Conservation (phyloP, 495 filamentous ascomycete species). For the Cetradonia linearis region DNA sequence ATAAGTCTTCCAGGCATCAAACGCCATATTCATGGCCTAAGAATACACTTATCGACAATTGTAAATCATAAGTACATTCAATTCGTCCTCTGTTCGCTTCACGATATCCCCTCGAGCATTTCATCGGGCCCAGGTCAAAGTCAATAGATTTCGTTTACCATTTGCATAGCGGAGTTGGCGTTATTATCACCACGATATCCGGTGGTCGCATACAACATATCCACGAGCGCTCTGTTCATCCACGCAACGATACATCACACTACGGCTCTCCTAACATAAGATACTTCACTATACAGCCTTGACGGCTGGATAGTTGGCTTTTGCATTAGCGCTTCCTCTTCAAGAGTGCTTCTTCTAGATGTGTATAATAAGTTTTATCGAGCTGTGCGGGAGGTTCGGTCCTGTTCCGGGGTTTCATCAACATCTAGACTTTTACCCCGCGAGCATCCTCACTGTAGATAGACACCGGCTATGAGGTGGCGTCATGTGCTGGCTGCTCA, state of each 20-base stretch:
- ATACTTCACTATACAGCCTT: slow-evolving; percentile 9
- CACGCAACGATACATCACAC: slow-evolving; percentile 15
- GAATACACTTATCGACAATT: slow-evolving; percentile 41
- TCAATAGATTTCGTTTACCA: slow-evolving; percentile 11
- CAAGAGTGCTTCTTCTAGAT: slow-evolving; percentile 6
- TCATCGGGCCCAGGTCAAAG: neutral
- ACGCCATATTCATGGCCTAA: slow-evolving; percentile 39
- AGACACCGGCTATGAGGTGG: slow-evolving; percentile 17
- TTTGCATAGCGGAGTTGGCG: slow-evolving; percentile 19
- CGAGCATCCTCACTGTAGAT: slow-evolving; percentile 12
- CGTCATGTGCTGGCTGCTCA: slow-evolving; percentile 7
- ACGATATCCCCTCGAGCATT: slow-evolving; percentile 8
- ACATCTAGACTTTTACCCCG: neutral
- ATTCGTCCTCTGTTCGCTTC: neutral
- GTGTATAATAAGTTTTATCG: slow-evolving; percentile 1
- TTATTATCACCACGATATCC: slow-evolving; percentile 4
- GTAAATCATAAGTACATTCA: slow-evolving; percentile 21
- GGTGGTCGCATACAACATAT: slow-evolving; percentile 9
- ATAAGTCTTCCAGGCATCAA: slow-evolving; percentile 18
- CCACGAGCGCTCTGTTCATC: slow-evolving; percentile 4
- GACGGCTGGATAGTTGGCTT: slow-evolving; percentile 11
- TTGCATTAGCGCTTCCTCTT: slow-evolving; percentile 3
- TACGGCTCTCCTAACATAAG: slow-evolving; percentile 10
- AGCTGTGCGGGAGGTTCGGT: slow-evolving; percentile 4
- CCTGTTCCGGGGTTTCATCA: slow-evolving; percentile 8